These are phyloP conservation scores for Escallonia herrerae DNA, from an alignment of 129 eudicot species.

Conservation along the genomic window DNA sequence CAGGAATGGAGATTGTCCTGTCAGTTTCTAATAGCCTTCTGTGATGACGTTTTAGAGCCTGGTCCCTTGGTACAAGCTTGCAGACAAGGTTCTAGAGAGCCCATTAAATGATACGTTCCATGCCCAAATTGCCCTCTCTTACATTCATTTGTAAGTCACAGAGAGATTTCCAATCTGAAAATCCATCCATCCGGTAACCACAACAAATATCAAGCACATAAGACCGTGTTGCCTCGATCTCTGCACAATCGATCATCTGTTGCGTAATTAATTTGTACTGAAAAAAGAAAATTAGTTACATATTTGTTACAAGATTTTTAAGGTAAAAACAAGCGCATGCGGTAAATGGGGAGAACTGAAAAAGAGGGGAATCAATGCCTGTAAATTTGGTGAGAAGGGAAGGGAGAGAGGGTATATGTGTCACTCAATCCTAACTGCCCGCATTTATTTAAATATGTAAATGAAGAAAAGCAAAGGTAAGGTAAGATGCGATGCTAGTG, in stretches of 20 bases:
- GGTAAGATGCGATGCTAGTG: constrained; percentile 34
- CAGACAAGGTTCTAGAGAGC: constrained; percentile 8
- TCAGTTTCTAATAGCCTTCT: constrained; percentile 44
- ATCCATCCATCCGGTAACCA: background rate
- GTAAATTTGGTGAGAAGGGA: background rate
- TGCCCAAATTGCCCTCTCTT: constrained; percentile 16
- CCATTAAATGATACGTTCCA: constrained; percentile 3
- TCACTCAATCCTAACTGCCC: constrained; percentile 14
- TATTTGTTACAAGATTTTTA: no score
- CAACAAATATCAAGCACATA: background rate
- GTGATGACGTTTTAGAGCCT: constrained; percentile 30
- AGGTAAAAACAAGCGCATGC: no score
- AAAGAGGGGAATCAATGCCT: no score
- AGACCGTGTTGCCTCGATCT: background rate
- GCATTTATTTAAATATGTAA: background rate
- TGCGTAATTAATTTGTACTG: no score
- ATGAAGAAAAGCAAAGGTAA: background rate
- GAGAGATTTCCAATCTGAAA: background rate
- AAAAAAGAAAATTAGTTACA: no score
- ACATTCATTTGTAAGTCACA: background rate
- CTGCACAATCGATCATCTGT: no score
- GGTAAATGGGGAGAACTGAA: no score
- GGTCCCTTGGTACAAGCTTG: constrained; percentile 34
- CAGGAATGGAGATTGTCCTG: constrained; percentile 41
- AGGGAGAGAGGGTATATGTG: constrained; percentile 10